Evolutionary conservation across 2,329 filamentous ascomycete genomes (phyloP), one percentile per base, ranked within the genome.

Genomic region (Aspergillus japonicus): DNA sequence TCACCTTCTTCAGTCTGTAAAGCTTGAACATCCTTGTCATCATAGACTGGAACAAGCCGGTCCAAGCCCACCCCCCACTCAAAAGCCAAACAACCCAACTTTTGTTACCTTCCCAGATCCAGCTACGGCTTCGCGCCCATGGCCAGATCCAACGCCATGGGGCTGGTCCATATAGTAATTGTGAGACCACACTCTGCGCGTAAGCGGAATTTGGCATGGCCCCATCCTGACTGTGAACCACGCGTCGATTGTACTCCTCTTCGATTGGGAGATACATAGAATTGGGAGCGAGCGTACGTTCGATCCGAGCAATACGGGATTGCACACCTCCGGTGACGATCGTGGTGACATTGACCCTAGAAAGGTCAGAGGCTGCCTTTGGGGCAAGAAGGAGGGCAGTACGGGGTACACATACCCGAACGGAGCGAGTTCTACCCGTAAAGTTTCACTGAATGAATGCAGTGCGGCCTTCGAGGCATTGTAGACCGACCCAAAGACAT

Each of bases 311-410:
- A 64, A 88, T 85, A 33, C 83, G 83, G 47, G 80, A 83, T 68
- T 83, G 81, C 33, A 88, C 85, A 10, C 85, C 85, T 10, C 86
- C 86, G 1, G 86, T 87, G 6, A 87, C 77, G 31, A 83, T 75
- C 2, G 83, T 81, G 58, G 80, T 81, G 39, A 86, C 80, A 44
- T 79, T 76, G 61, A 83, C 80, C 12, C 79, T 81, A 49, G 44
- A 23, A 21, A 56, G n/a, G 5, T 56, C 51, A 39, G 24, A 24
- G 29, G 61, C 50, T 23, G 42, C 12, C 7, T 7, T 6, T 8
- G 2, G 7, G 21, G 26, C 21, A 26, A 14, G n/a, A 47, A 7
- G 12, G 7, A 19, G 31, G 24, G 29, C 16, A 24, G 23, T 23
- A 48, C 44, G 64, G 23, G 2, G 23, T 23, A 23, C 23, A 23